Percentiles rank a stretch among this genome's conserved stretches.
Conservation (phyloP, 2,329 filamentous ascomycete species). For the Neofusicoccum cordaticola region DNA sequence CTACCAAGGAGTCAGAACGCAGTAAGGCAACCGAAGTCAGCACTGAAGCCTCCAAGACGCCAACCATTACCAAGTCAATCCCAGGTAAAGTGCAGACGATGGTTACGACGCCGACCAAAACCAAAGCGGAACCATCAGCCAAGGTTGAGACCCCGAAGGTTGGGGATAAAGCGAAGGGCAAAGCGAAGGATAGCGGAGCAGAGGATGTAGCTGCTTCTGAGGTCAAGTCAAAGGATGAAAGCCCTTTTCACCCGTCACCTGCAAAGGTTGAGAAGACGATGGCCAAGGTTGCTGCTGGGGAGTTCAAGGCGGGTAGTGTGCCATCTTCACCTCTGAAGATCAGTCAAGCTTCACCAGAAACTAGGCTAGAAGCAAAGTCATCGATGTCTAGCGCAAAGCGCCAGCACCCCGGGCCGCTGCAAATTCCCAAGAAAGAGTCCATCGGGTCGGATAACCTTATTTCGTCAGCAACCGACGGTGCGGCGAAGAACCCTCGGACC, state of each 20-base stretch:
- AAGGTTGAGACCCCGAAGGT: neutral
- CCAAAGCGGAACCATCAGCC: neutral
- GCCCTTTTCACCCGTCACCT: neutral
- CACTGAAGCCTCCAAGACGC: slow-evolving; percentile 14
- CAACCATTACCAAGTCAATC: slow-evolving; percentile 15
- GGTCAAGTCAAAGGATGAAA: neutral
- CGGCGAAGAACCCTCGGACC: slow-evolving; percentile 26
- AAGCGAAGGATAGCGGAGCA: neutral
- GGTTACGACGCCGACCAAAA: neutral
- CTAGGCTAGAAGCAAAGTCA: neutral
- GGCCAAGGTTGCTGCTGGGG: neutral
- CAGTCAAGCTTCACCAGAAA: neutral
- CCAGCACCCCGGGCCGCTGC: slow-evolving; percentile 11
- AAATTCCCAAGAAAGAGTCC: slow-evolving; percentile 15
- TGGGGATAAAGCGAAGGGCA: neutral
- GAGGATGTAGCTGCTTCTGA: neutral
- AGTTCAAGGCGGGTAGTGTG: neutral
- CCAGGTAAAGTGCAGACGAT: slow-evolving; percentile 9
- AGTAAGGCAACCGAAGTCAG: slow-evolving; percentile 16
- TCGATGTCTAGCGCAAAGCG: slow-evolving; percentile 8
- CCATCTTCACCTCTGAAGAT: neutral
- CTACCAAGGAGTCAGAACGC: slow-evolving; percentile 11
- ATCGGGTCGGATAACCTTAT: neutral
- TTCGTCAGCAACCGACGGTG: slow-evolving; percentile 20
- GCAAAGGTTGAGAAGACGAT: neutral